These are phyloP conservation scores for Oryza meridionalis DNA, from an alignment of 176 grass and related monocot genomes.

Conservation along the genomic window DNA sequence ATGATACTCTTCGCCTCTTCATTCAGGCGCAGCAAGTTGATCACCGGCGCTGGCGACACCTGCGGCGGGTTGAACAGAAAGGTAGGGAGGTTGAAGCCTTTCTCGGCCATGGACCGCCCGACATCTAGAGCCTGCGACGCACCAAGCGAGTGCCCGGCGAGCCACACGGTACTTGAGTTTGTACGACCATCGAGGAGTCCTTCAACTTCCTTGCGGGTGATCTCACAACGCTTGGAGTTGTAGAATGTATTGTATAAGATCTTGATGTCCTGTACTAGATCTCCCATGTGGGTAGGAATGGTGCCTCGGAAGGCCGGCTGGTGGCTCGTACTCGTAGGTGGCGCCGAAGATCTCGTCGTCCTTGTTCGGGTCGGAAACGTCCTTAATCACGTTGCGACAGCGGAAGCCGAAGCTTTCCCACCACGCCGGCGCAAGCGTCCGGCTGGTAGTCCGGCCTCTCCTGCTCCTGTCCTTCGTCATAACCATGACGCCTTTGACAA, in stretches of 20 bases:
- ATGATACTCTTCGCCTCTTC: background rate
- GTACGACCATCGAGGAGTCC: too few relatives aligned
- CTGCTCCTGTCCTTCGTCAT: background rate
- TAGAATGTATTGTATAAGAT: slow-evolving; percentile 13
- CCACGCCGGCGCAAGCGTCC: slow-evolving; percentile 12
- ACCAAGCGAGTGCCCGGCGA: slow-evolving; percentile 31
- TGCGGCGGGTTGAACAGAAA: background rate
- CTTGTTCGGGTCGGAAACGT: background rate
- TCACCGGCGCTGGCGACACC: slow-evolving; percentile 5
- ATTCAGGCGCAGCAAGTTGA: background rate
- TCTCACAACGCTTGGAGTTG: background rate
- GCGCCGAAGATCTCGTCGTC: slow-evolving; percentile 9
- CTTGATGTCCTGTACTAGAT: background rate
- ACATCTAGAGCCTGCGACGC: slow-evolving; percentile 38
- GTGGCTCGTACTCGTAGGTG: slow-evolving; percentile 19
- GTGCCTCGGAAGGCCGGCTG: slow-evolving; percentile 5
- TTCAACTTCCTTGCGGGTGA: background rate
- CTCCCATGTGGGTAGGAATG: background rate
- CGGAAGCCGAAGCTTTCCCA: slow-evolving; percentile 45
- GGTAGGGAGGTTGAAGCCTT: background rate
- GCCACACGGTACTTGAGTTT: background rate
- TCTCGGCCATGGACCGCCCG: background rate
- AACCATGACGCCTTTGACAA: slow-evolving; percentile 2
- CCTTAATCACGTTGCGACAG: background rate
- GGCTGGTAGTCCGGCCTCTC: too few relatives aligned